Base-by-base conservation (phyloP, 2,329 filamentous ascomycete genomes). In the Pseudocercospora ulei region DNA sequence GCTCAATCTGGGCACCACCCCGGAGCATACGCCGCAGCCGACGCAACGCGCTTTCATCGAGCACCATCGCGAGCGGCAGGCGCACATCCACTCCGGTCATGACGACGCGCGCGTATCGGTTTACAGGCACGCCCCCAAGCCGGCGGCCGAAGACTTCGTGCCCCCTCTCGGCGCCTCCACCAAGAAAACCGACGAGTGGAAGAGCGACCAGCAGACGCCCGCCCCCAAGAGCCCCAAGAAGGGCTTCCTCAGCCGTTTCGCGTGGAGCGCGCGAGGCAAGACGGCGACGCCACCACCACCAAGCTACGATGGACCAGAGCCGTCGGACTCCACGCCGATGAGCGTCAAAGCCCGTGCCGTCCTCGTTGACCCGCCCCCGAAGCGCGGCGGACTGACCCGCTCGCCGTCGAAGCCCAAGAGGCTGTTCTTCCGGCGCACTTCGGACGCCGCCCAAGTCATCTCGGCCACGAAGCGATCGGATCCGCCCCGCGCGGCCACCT, bases 31-130 rank as follows among this genome's bases (percentile, higher is more conserved):
- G 5, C 47, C 47, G 2, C 19, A 55, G 24, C 57, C 55, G 8
- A 67, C 65, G 1, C 47, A 49, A 7, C 59, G 65, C 38, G 63
- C 52, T 8, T 50, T 54, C 24, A 61, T 68, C 17, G 66, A 69
- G 49, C 56, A 59, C 13, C 55, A 54, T 18, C 51, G 49, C 1
- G 65, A 68, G 50, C 44, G 54, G 18, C 35, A 39, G 3, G 27
- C 43, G 18, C 52, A 53, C 24, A 27, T 55, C 38, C 34, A 57
- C 46, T 45, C 45, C 55, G 35, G 59, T 53, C 49, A 56, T 56
- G 45, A 56, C 52, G 55, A 60, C 51, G 44, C 50, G 30, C 52
- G 49, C 33, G 50, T 45, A 7, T 49, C 56, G 2, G 54, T 56
- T 13, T 52, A 50, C 44, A 44, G 35, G 11, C 50, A 47, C 17